Percentiles rank a stretch among this genome's conserved stretches.
Conservation (phyloP, 306 rosid species). For the Acacia acuminata region DNA sequence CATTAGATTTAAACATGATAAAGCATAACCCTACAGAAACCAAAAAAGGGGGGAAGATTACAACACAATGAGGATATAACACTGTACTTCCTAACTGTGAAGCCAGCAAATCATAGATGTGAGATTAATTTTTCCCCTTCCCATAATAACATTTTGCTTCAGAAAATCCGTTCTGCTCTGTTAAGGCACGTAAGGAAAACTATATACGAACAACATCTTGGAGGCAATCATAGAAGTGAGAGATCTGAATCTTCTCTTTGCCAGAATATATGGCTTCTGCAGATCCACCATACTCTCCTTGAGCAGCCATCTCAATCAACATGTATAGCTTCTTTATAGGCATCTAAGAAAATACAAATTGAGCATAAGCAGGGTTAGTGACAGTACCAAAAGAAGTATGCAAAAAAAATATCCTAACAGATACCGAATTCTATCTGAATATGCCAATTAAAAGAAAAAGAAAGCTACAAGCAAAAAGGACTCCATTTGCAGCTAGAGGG, state of each 20-base stretch:
- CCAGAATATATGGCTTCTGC: constrained; percentile 91
- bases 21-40: constrained; percentile 17
- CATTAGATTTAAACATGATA: no score
- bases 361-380: constrained; percentile 19
- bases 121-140: constrained; percentile 62
- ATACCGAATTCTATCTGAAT: background rate
- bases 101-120: no score
- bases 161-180: constrained; percentile 73
- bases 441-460: background rate
- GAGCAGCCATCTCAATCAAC: constrained; percentile 97
- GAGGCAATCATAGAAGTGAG: constrained; percentile 79
- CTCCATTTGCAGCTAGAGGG: no score
- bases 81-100: background rate
- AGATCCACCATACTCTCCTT: constrained; percentile 83
- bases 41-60: background rate
- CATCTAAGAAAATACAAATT: constrained; percentile 48
- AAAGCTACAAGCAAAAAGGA: background rate
- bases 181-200: constrained; percentile 55
- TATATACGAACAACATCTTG: constrained; percentile 74
- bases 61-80: constrained; percentile 20
- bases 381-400: background rate
- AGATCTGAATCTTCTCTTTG: constrained; percentile 64
- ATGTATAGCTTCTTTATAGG: constrained; percentile 91
- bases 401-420: no score
- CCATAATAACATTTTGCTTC: constrained; percentile 60